Evolutionary conservation across 495 filamentous ascomycete genomes (phyloP).

Genomic region (Bacidia gigantensis): DNA sequence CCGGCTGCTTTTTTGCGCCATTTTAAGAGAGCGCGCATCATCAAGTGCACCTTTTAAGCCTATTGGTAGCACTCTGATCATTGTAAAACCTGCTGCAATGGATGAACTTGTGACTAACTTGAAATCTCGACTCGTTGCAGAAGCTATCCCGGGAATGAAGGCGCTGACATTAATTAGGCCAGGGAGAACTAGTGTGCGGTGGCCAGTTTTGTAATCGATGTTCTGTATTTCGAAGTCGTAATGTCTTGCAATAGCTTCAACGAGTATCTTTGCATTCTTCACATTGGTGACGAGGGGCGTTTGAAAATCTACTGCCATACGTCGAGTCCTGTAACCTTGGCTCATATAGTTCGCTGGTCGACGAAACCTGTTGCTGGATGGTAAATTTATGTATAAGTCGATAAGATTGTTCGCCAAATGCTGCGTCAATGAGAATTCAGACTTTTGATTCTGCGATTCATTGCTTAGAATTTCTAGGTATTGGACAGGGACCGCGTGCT

Average conservation of each 20-base stretch:
- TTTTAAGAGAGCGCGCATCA: slow-evolving; percentile 55
- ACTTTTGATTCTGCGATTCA: slow-evolving; percentile 66
- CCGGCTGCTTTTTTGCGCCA: slow-evolving; percentile 63
- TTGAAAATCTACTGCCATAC: slow-evolving; percentile 98
- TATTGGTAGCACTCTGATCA: slow-evolving; percentile 72
- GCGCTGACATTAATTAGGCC: slow-evolving; percentile 69
- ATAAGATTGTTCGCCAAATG: slow-evolving; percentile 95
- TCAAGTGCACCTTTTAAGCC: slow-evolving; percentile 60
- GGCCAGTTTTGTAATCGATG: slow-evolving; percentile 80
- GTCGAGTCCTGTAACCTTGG: slow-evolving; percentile 83
- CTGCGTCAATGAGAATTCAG: slow-evolving; percentile 89
- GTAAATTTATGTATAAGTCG: slow-evolving; percentile 95
- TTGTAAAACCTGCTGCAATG: slow-evolving; percentile 64
- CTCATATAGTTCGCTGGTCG: slow-evolving; percentile 97
- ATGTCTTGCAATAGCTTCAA: slow-evolving; percentile 84
- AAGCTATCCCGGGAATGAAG: slow-evolving; percentile 62
- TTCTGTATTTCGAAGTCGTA: slow-evolving; percentile 68
- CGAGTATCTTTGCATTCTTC: slow-evolving; percentile 94
- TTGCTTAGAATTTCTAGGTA: slow-evolving; percentile 74
- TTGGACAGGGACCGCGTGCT: slow-evolving; percentile 77
- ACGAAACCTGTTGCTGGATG: slow-evolving; percentile 91
- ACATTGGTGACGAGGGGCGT: slow-evolving; percentile 96
- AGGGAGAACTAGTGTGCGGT: slow-evolving; percentile 60
- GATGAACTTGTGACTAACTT: slow-evolving; percentile 59
- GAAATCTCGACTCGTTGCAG: slow-evolving; percentile 52